phyloP scores from a whole-genome alignment of 2,329 filamentous ascomycete genomes.

The Colletotrichum magnum region DNA sequence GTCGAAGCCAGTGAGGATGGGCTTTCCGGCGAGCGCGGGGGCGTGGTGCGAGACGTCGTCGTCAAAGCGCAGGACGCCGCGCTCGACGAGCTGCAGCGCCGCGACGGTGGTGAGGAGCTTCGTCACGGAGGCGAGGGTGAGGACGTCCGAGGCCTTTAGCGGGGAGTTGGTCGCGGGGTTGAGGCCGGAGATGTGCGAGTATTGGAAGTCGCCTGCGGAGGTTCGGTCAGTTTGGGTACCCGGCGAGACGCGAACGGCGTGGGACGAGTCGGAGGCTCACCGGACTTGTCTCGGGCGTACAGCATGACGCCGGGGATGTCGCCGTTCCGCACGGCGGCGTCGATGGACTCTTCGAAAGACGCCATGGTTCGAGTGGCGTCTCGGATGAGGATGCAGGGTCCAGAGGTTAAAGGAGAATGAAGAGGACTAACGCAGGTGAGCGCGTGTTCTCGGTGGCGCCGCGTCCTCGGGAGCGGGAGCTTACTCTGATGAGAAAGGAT shows the following conservation, averaged over 20 bases:
- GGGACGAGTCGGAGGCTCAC: conserved; percentile 6
- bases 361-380: conserved; percentile 11
- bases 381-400: neutral
- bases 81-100: conserved; percentile 68
- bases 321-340: conserved; percentile 29
- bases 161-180: conserved; percentile 46
- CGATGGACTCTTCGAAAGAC: conserved; percentile 32
- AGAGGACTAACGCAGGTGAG: too few relatives aligned
- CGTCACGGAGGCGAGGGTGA: conserved; percentile 54
- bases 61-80: conserved; percentile 61
- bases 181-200: conserved; percentile 24
- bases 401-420: too few relatives aligned
- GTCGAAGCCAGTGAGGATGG: conserved; percentile 63
- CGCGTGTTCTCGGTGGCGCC: too few relatives aligned
- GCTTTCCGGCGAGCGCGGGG: conserved; percentile 63
- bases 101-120: conserved; percentile 67
- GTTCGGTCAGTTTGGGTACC: neutral
- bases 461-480: neutral
- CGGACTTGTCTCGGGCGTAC: conserved; percentile 31
- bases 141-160: conserved; percentile 53
- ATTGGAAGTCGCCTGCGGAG: conserved; percentile 25
- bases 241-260: too few relatives aligned
- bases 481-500: neutral
- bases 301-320: conserved; percentile 38
- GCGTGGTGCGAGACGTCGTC: conserved; percentile 60